Conservation (phyloP, 2,329 filamentous ascomycete species). For the Fusarium sp. region DNA sequence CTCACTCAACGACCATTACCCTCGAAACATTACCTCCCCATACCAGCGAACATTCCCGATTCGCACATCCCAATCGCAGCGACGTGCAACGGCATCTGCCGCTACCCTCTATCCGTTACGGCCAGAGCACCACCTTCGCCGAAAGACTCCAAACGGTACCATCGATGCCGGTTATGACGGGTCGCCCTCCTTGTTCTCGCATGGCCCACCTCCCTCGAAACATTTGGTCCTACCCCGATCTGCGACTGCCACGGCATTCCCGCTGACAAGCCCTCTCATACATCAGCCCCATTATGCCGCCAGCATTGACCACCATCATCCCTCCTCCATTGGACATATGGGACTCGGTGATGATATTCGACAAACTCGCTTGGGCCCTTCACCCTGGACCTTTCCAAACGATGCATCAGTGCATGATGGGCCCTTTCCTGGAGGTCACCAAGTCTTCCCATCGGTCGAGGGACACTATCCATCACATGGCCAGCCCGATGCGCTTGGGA, state of each 20-base stretch:
- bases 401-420: constrained; percentile 27
- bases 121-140: constrained; percentile 82
- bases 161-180: constrained; percentile 93
- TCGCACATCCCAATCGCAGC: constrained; percentile 47
- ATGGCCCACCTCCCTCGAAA: constrained; percentile 82
- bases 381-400: constrained; percentile 31
- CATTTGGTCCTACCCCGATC: constrained; percentile 80
- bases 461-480: constrained; percentile 29
- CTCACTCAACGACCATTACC: constrained; percentile 38
- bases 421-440: constrained; percentile 24
- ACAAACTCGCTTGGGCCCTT: constrained; percentile 17
- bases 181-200: constrained; percentile 77
- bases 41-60: constrained; percentile 50
- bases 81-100: constrained; percentile 29
- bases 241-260: constrained; percentile 35
- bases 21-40: constrained; percentile 44
- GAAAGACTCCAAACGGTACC: constrained; percentile 96
- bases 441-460: constrained; percentile 24
- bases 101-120: constrained; percentile 45
- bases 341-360: constrained; percentile 28
- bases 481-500: constrained; percentile 30
- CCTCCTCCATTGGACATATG: constrained; percentile 25
- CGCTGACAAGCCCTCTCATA: constrained; percentile 22
- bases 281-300: constrained; percentile 27
- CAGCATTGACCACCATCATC: constrained; percentile 21